phyloP scores from a whole-genome alignment of 495 filamentous ascomycete species.

The Hyaloscypha hepaticicola region DNA sequence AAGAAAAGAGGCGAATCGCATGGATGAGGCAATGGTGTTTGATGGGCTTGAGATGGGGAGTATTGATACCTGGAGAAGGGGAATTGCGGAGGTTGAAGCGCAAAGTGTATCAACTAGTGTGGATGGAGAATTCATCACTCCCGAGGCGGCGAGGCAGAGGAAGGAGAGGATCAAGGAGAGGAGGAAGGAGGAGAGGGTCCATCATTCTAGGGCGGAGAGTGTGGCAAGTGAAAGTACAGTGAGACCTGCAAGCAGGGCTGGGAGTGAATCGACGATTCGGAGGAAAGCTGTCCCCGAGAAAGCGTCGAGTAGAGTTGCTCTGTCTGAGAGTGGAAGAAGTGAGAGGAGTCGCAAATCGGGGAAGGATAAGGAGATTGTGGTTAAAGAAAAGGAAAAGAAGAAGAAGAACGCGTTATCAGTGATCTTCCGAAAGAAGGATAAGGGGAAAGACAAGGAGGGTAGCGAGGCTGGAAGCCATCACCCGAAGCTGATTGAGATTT shows the following conservation, averaged over 20 bases:
- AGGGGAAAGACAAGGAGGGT: constrained; percentile 38
- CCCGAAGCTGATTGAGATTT: constrained; percentile 26
- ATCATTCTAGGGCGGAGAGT: constrained; percentile 28
- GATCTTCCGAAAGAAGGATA: constrained; percentile 50
- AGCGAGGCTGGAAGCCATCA: constrained; percentile 17
- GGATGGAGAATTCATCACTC: constrained; percentile 85
- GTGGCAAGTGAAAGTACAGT: constrained; percentile 35
- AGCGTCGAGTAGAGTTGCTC: constrained; percentile 15
- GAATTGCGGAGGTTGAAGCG: constrained; percentile 69
- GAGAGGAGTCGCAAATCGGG: constrained; percentile 31
- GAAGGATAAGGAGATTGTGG: constrained; percentile 37
- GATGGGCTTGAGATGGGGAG: constrained; percentile 43
- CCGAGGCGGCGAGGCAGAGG: constrained; percentile 62
- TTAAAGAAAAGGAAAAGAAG: constrained; percentile 30
- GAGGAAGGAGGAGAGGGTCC: constrained; percentile 30
- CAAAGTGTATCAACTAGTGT: constrained; percentile 64
- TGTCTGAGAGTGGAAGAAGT: constrained; percentile 27
- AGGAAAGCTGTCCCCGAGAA: constrained; percentile 3
- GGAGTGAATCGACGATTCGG: constrained; percentile 29
- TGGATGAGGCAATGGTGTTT: constrained; percentile 60
- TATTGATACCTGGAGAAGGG: constrained; percentile 84
- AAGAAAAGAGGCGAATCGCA: constrained; percentile 45
- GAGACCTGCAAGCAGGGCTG: constrained; percentile 33
- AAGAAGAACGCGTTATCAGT: constrained; percentile 44
- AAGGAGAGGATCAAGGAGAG: constrained; percentile 38